phyloP scores from a whole-genome alignment of 805 yeast species.

The Candida chauliodis region DNA sequence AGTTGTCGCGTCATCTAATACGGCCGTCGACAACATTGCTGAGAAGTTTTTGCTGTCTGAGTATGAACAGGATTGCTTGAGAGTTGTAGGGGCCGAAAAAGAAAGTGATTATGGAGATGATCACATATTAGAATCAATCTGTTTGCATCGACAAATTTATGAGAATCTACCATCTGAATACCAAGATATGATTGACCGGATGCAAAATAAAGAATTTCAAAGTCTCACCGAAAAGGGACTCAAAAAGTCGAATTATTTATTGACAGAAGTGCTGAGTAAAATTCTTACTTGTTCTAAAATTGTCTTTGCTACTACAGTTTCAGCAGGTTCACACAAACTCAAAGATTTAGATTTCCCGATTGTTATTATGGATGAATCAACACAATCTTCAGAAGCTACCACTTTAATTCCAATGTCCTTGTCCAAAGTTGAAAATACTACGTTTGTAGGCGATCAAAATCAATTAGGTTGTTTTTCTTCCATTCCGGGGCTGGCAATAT shows the following conservation, averaged over 20 bases:
- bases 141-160: constrained; percentile 59
- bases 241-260: too few species aligned
- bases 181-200: constrained; percentile 40
- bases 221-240: too few species aligned
- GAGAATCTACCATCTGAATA: constrained; percentile 44
- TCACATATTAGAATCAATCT: constrained; percentile 55
- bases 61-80: constrained; percentile 42
- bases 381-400: constrained; percentile 71
- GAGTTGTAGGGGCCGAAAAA: constrained; percentile 57
- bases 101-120: constrained; percentile 54
- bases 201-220: too few species aligned
- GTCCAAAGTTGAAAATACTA: constrained; percentile 61
- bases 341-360: constrained; percentile 56
- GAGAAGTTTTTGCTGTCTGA: constrained; percentile 55
- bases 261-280: not conserved
- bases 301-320: constrained; percentile 67
- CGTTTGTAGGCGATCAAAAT: constrained; percentile 73
- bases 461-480: constrained; percentile 71
- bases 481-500: constrained; percentile 61
- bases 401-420: constrained; percentile 67
- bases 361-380: constrained; percentile 74
- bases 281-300: constrained; percentile 62
- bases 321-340: constrained; percentile 63
- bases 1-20: constrained; percentile 72
- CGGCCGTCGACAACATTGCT: constrained; percentile 72